phyloP scores from a whole-genome alignment of 495 filamentous ascomycete genomes.

The Penicilliopsis zonata region DNA sequence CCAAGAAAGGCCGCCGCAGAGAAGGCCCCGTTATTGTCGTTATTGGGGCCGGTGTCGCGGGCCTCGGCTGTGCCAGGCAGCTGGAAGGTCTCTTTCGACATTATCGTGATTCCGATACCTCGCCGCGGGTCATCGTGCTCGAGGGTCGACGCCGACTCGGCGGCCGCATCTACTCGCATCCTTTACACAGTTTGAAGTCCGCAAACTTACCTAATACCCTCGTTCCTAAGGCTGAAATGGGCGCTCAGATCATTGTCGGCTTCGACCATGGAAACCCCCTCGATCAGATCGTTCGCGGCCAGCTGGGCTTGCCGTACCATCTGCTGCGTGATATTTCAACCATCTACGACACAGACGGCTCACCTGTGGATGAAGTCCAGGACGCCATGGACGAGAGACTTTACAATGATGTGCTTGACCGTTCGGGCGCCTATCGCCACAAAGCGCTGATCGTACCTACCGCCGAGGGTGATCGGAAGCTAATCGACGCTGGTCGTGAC shows the following conservation, averaged over 20 bases:
- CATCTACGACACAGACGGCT: slow-evolving; percentile 81
- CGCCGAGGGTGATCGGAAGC: slow-evolving; percentile 71
- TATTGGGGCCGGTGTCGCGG: slow-evolving; percentile 89
- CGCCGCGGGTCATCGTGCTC: slow-evolving; percentile 67
- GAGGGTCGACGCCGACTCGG: slow-evolving; percentile 83
- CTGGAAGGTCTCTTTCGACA: slow-evolving; percentile 74
- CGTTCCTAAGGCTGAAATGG: slow-evolving; percentile 82
- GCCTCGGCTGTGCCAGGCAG: slow-evolving; percentile 84
- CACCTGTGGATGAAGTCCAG: slow-evolving; percentile 61
- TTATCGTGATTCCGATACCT: slow-evolving; percentile 51
- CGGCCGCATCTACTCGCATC: slow-evolving; percentile 90
- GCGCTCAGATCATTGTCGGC: slow-evolving; percentile 93
- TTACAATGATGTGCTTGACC: slow-evolving; percentile 87
- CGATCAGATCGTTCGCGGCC: slow-evolving; percentile 78
- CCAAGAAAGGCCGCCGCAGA: slow-evolving; percentile 36
- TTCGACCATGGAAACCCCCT: slow-evolving; percentile 93
- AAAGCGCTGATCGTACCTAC: slow-evolving; percentile 53
- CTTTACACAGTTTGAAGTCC: slow-evolving; percentile 48
- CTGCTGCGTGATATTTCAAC: slow-evolving; percentile 72
- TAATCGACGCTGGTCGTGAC: slow-evolving; percentile 77
- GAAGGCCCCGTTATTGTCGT: slow-evolving; percentile 58
- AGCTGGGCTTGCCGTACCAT: slow-evolving; percentile 81
- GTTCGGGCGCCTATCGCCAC: slow-evolving; percentile 79
- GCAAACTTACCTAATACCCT: slow-evolving; percentile 34
- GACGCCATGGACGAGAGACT: slow-evolving; percentile 79